Percentiles rank a stretch among this genome's conserved stretches.
Conservation (phyloP, 805 yeast species). For the Starmerella ratchasimensis region DNA sequence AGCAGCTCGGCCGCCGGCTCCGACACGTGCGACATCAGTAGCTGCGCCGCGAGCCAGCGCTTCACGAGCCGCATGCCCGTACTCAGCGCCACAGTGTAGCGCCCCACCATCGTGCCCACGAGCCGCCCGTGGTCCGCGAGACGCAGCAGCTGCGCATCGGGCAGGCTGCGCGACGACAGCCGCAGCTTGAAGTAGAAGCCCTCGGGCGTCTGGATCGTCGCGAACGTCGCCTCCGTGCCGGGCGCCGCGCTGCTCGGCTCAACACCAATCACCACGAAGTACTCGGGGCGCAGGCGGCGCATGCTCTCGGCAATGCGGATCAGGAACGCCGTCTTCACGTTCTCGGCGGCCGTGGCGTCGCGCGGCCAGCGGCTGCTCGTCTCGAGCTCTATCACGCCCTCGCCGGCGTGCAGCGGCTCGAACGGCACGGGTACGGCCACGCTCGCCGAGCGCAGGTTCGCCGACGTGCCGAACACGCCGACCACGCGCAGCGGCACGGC, state of each 20-base stretch:
- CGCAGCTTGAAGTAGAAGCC: constrained; percentile 78
- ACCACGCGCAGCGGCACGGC: constrained; percentile 60
- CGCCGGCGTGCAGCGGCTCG: constrained; percentile 38
- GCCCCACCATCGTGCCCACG: constrained; percentile 52
- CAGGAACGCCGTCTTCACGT: constrained; percentile 80
- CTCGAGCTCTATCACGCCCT: constrained; percentile 75
- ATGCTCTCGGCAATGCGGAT: constrained; percentile 47
- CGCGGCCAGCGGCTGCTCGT: constrained; percentile 92
- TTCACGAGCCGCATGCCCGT: constrained; percentile 77
- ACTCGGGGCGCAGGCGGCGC: constrained; percentile 35
- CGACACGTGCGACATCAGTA: constrained; percentile 52
- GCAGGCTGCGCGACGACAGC: constrained; percentile 36
- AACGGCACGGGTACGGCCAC: constrained; percentile 51
- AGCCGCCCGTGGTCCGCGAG: constrained; percentile 66
- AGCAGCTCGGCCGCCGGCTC: constrained; percentile 75
- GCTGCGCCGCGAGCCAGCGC: constrained; percentile 77
- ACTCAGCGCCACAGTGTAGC: constrained; percentile 52
- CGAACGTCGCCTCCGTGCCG: constrained; percentile 22
- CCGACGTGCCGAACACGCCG: constrained; percentile 57
- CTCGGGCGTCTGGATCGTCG: constrained; percentile 57
- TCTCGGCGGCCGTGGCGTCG: constrained; percentile 70
- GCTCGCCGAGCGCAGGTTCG: constrained; percentile 66
- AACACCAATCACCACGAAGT: constrained; percentile 45
- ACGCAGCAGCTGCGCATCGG: constrained; percentile 31
- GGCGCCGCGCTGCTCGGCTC: constrained; percentile 33